These are phyloP conservation scores for Candida glaebosa DNA, from an alignment of 805 yeast genomes.

Conservation along the genomic window DNA sequence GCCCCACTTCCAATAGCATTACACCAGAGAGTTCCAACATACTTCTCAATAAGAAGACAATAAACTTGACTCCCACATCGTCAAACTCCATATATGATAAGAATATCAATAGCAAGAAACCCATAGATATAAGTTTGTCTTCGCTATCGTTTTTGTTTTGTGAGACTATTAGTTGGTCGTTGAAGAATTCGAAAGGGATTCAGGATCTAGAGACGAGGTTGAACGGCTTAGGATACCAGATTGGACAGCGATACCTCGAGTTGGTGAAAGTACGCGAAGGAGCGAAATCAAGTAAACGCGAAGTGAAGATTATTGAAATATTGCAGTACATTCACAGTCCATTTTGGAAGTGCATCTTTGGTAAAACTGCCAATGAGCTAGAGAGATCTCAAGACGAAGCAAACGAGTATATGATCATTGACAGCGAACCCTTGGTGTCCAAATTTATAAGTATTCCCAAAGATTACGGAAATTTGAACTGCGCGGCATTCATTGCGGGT, in stretches of 20 bases:
- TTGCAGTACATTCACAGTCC: conserved; percentile 69
- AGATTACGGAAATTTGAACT: conserved; percentile 73
- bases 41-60: conserved; percentile 28
- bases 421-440: conserved; percentile 67
- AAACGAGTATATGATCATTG: conserved; percentile 75
- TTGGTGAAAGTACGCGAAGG: conserved; percentile 68
- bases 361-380: conserved; percentile 67
- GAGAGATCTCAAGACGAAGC: conserved; percentile 70
- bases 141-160: conserved; percentile 67
- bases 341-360: conserved; percentile 74
- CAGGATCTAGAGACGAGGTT: conserved; percentile 56
- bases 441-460: conserved; percentile 73
- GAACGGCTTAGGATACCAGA: conserved; percentile 71
- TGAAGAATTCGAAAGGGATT: conserved; percentile 59
- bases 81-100: conserved; percentile 59
- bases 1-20: conserved; percentile 38
- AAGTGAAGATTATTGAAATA: conserved; percentile 60
- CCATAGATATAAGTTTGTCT: conserved; percentile 63
- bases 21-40: conserved; percentile 35
- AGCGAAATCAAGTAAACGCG: conserved; percentile 57
- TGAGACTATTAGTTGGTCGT: conserved; percentile 66
- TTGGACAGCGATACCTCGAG: conserved; percentile 72
- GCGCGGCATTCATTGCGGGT: conserved; percentile 83
- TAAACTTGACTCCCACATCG: conserved; percentile 31
- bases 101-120: conserved; percentile 56